Evolutionary conservation across 331 rosid species (phyloP).

Genomic region (Acacia pycnantha): DNA sequence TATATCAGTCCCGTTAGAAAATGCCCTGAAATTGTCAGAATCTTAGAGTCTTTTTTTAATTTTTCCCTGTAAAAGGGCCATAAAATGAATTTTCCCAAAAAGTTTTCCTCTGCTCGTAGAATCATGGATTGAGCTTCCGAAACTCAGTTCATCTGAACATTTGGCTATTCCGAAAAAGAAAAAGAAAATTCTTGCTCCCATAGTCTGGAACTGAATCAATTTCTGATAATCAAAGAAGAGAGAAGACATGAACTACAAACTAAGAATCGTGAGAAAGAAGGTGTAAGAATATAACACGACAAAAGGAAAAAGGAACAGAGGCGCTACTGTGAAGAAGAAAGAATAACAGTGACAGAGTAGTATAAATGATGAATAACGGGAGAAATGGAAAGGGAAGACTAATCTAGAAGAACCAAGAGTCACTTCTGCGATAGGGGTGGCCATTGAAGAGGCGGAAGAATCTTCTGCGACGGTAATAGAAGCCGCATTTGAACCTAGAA

Average conservation of each 20-base stretch:
- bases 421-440: conserved; percentile 22
- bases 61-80: no score
- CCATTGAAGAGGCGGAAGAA: conserved; percentile 34
- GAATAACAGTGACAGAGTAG: neutral
- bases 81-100: no score
- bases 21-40: no score
- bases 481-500: conserved; percentile 51
- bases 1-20: no score
- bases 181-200: neutral
- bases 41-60: no score
- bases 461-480: conserved; percentile 55
- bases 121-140: neutral
- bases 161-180: neutral
- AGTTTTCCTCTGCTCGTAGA: neutral
- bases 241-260: neutral
- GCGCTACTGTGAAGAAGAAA: neutral
- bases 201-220: neutral
- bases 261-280: neutral
- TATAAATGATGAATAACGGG: no score
- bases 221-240: neutral
- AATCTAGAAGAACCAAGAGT: conserved; percentile 49
- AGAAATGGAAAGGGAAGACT: no score
- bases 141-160: neutral
- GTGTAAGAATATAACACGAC: neutral
- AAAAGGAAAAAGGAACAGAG: neutral